Percentiles rank a stretch among this genome's conserved stretches.
Conservation (phyloP, 768 basidiomycete genomes). For the Tephrocybe sp. region DNA sequence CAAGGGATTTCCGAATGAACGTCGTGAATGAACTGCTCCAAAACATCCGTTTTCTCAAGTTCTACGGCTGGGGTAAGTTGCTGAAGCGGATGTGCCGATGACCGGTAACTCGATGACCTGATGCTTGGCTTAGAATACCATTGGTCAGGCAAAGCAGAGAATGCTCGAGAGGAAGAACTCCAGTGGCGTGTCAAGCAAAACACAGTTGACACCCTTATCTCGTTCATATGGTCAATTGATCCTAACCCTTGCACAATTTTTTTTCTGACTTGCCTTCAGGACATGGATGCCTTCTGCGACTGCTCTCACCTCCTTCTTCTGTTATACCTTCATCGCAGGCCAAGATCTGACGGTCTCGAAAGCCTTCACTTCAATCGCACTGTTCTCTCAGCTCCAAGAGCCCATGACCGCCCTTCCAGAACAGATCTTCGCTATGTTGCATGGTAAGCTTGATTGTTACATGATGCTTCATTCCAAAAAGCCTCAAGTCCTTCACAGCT, state of each 20-base stretch:
- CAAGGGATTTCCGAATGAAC: constrained; percentile 67
- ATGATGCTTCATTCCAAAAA: background rate
- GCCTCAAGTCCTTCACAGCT: constrained; percentile 34
- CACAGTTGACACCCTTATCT: constrained; percentile 54
- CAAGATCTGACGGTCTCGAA: constrained; percentile 71
- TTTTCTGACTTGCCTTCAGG: constrained; percentile 33
- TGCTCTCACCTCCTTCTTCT: constrained; percentile 59
- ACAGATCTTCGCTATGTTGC: constrained; percentile 61
- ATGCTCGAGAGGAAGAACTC: constrained; percentile 61
- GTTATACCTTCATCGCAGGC: constrained; percentile 64
- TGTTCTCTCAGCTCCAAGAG: constrained; percentile 70
- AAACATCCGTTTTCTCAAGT: constrained; percentile 70
- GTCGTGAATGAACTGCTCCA: constrained; percentile 75
- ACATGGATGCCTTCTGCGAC: constrained; percentile 73
- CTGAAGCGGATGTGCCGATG: background rate
- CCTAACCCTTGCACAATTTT: constrained; percentile 2
- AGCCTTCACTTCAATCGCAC: constrained; percentile 76
- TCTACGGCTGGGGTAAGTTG: constrained; percentile 67
- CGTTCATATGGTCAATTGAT: constrained; percentile 60
- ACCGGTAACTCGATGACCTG: background rate
- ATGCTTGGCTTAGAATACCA: constrained; percentile 42
- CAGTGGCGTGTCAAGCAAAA: constrained; percentile 66
- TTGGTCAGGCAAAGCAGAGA: constrained; percentile 54
- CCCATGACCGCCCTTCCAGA: constrained; percentile 64
- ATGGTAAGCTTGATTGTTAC: constrained; percentile 37